Evolutionary conservation across 139 green algal genomes (phyloP).

Genomic region (Yamagishiella unicocca): DNA sequence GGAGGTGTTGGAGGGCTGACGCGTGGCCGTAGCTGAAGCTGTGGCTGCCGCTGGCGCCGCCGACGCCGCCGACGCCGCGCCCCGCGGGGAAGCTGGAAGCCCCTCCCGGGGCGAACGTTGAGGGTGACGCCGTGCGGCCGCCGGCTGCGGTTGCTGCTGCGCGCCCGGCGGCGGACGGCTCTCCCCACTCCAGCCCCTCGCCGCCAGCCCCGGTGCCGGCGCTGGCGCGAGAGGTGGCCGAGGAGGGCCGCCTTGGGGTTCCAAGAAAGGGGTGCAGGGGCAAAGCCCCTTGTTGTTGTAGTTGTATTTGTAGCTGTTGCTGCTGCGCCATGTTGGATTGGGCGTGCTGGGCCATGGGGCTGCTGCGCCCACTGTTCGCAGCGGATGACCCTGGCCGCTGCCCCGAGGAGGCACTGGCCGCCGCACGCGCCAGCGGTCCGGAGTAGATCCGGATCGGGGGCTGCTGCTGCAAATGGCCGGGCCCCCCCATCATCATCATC

Average conservation of each 20-base stretch:
- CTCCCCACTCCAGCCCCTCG: background rate
- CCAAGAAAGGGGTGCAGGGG: constrained; percentile 52
- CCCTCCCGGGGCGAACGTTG: background rate
- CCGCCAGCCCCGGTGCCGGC: background rate
- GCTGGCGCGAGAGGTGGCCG: constrained; percentile 16
- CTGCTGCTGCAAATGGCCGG: background rate
- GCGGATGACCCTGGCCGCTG: background rate
- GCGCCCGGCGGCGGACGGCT: background rate
- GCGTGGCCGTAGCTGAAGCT: background rate
- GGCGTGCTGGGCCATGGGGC: background rate
- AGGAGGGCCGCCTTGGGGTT: background rate
- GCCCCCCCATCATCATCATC: background rate
- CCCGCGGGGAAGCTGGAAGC: background rate
- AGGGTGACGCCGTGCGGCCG: background rate
- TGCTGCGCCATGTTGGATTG: background rate
- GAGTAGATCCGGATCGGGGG: background rate
- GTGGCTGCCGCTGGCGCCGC: background rate
- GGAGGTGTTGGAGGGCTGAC: constrained; percentile 7
- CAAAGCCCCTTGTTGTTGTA: constrained; percentile 48
- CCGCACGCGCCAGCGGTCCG: background rate
- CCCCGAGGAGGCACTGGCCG: background rate
- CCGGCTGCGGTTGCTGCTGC: background rate
- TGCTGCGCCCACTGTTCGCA: background rate
- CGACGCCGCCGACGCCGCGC: background rate
- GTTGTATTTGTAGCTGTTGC: background rate